Base-by-base conservation (phyloP, 352 stramenopile genomes). In the Saprolegnia parasitica region DNA sequence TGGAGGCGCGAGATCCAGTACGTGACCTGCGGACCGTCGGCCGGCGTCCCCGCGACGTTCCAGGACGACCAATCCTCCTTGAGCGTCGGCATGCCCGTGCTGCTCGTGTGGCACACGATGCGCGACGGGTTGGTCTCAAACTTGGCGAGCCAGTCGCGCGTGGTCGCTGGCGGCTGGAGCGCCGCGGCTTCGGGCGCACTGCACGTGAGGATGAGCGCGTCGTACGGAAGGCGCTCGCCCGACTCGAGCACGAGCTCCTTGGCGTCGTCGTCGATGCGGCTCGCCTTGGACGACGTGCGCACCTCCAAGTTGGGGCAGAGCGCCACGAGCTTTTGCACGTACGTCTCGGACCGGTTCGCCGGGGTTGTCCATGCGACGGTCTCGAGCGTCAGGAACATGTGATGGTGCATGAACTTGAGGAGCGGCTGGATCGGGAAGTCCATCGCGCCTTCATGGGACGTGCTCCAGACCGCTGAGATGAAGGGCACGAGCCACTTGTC, bases 1-100 rank as follows among this genome's bases (percentile, higher is more conserved):
- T 97, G 90, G 9, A 97, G 76, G 49, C 77, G 72, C 73, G 94
- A 95, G 56, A 96, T 76, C 80, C 85, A 94, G 74, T 96, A 96
- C 1, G 89, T 96, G 21, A 96, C 82, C 68, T 6, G 90, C 81
- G 23, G 81, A 74, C 26, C 77, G 73, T 57, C 47, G 55, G 26
- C 73, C 40, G 64, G 62, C 0, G 65, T 66, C 23, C 85, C 87
- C 37, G 95, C 76, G 67, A 91, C 95, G 79, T 97, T 97, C 90
- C 90, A 97, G 1, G 78, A 81, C 0, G 77, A 80, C 90, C 90
- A 96, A 9, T 88, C 86, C 0, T 71, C 74, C 26, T 80, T 77
- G 58, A 80, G 73, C 21, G 73, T 64, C 0, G 90, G 90, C 90
- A 97, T 97, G 15, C 73, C 73, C 15, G 60, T 71, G 45, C 29